phyloP scores from a whole-genome alignment of 305 asterid species.

The Nicotiana rustica region DNA sequence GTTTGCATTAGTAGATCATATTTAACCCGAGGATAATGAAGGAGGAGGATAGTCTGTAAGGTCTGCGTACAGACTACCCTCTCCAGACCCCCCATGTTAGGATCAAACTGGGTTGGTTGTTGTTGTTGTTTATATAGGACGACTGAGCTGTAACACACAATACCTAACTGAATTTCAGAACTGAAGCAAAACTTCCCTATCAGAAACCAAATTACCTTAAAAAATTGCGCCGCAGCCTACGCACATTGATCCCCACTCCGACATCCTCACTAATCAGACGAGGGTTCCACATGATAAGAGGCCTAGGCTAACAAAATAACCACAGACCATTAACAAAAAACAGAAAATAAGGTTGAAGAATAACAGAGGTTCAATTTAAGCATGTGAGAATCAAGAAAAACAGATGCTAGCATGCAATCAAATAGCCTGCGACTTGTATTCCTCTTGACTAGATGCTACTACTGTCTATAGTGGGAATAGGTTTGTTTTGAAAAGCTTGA shows the following conservation, averaged over 20 bases:
- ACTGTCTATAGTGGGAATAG: background rate
- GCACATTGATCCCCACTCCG: constrained; percentile 92
- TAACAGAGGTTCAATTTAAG: background rate
- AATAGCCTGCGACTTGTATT: background rate
- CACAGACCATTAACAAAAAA: constrained; percentile 42
- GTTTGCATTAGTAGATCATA: background rate
- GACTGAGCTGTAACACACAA: background rate
- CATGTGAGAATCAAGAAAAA: background rate
- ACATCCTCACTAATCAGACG: constrained; percentile 95
- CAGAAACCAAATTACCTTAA: constrained; percentile 59
- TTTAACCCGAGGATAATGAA: background rate
- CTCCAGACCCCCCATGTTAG: too few species aligned
- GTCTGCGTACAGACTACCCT: too few species aligned
- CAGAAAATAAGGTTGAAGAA: background rate
- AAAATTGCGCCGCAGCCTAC: constrained; percentile 71
- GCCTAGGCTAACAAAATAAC: constrained; percentile 83
- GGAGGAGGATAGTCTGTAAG: background rate
- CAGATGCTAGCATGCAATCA: background rate
- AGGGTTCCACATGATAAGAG: constrained; percentile 99
- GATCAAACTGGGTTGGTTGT: too few species aligned
- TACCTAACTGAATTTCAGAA: background rate
- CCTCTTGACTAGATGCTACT: background rate
- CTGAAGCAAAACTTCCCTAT: background rate
- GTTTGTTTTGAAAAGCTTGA: constrained; percentile 1
- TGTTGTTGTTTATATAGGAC: background rate